Evolutionary conservation across 2,329 filamentous ascomycete species (phyloP).

Genomic region (Neonectria magnoliae): DNA sequence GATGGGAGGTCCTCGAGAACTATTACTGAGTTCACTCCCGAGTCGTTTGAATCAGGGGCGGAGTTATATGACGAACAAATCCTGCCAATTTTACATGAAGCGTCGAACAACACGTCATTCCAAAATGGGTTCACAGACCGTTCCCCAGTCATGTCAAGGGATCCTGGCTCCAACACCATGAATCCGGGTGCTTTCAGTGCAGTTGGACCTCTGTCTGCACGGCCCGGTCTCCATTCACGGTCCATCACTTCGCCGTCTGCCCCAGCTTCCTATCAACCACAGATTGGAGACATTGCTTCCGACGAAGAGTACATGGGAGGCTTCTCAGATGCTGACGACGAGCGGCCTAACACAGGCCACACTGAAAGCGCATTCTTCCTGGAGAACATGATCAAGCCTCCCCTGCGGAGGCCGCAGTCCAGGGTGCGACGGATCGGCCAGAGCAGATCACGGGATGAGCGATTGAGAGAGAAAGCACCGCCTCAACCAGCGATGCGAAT

Average conservation of each 20-base stretch:
- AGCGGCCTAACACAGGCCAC: constrained; percentile 54
- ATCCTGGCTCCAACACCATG: constrained; percentile 69
- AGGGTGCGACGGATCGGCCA: constrained; percentile 44
- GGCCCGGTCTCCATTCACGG: constrained; percentile 79
- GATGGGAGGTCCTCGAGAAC: constrained; percentile 71
- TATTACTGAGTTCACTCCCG: constrained; percentile 71
- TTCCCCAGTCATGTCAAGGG: constrained; percentile 68
- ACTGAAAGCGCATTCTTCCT: constrained; percentile 63
- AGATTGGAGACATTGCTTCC: constrained; percentile 71
- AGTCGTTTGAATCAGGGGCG: constrained; percentile 77
- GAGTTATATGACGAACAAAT: constrained; percentile 94
- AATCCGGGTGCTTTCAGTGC: constrained; percentile 68
- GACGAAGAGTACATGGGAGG: constrained; percentile 81
- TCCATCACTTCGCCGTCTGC: constrained; percentile 85
- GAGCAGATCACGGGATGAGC: constrained; percentile 49
- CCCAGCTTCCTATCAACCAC: constrained; percentile 63
- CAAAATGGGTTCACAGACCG: constrained; percentile 89
- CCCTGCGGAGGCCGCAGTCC: constrained; percentile 66
- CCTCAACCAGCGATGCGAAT: constrained; percentile 56
- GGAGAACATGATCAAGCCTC: constrained; percentile 70
- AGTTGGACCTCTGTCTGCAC: constrained; percentile 49
- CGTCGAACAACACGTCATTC: constrained; percentile 81
- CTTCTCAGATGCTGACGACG: constrained; percentile 81
- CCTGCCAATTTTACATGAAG: constrained; percentile 87
- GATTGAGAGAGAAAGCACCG: constrained; percentile 47